Percentiles rank a stretch among this genome's conserved stretches.
Conservation (phyloP, 441 rosid species). For the Populus trichocarpa region DNA sequence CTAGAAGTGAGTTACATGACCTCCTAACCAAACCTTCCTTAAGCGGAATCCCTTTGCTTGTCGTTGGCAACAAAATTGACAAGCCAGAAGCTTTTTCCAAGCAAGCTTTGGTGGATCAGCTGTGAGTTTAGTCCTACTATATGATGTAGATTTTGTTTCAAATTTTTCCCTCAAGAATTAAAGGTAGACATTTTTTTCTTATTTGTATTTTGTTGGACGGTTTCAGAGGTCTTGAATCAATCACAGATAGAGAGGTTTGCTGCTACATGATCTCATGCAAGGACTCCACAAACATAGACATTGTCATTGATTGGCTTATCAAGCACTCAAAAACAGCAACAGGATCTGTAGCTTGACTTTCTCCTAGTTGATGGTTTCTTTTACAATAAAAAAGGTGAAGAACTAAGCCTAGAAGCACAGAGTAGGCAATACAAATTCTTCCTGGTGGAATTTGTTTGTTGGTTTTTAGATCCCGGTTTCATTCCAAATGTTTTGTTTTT, state of each 20-base stretch:
- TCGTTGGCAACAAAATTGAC: conserved; percentile 93
- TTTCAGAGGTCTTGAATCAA: conserved; percentile 76
- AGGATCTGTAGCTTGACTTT: conserved; percentile 18
- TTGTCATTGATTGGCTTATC: conserved; percentile 91
- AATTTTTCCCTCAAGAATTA: neutral
- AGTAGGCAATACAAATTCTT: neutral
- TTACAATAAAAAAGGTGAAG: neutral
- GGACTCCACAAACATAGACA: conserved; percentile 83
- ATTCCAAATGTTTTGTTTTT: neutral
- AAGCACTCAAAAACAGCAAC: conserved; percentile 80
- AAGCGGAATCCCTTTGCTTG: conserved; percentile 76
- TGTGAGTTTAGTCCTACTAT: conserved; percentile 42
- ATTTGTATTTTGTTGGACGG: conserved; percentile 7
- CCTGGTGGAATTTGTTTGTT: neutral
- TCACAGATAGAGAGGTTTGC: conserved; percentile 84
- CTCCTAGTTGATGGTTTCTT: neutral
- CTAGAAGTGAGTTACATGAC: conserved; percentile 78
- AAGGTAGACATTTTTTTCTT: neutral
- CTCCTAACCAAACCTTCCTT: conserved; percentile 79
- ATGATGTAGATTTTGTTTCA: neutral
- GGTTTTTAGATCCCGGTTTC: neutral
- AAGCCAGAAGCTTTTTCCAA: conserved; percentile 93
- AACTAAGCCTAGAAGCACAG: neutral
- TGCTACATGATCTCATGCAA: conserved; percentile 98
- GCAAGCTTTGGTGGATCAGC: conserved; percentile 91